Evolutionary conservation across 495 filamentous ascomycete genomes (phyloP), one percentile per base, ranked within the genome.

Genomic region (Penicillium bovifimosum): DNA sequence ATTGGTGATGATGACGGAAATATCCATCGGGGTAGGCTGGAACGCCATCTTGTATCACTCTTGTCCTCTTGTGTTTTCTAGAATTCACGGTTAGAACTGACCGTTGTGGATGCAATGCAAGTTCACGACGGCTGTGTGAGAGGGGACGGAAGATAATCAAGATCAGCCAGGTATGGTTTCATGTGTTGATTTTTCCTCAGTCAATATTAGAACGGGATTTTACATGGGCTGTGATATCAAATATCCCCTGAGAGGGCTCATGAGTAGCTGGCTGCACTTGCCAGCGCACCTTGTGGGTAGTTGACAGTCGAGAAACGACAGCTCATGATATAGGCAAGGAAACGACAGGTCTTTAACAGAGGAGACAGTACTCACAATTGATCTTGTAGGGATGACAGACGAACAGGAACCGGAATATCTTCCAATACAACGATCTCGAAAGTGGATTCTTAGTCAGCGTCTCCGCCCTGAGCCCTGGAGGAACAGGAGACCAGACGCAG

Each of bases 1-100:
- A 40, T 90, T 91, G 49, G 81, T 85, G 67, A 98, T 86, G 53
- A 85, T 79, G 61, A 97, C 81, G 53, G 91, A 86, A 29, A 98
- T 79, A 69, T 97, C 93, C 38, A 81, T 75, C 61, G 89, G 83
- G 14, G 82, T 80, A 55, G 79, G 74, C 58, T 74, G 70, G 39
- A 71, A 77, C 39, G 67, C 63, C 73, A 76, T 76, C 0, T 26
- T 36, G 28, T 42, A n/a, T 42, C 17, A 16, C 28, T 11, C 7
- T 14, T 41, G 7, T 26, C 13, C 34, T 16, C n/a, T 33, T 0
- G 26, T 24, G 8, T 41, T 40, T 40, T 41, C 47, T 45, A 33
- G 27, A 24, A 24, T n/a, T 28, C 3, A 45, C 2, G 8, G 29
- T 45, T 28, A 45, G 42, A 32, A 0, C 24, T 11, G 42, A 18